Conservation (phyloP, 805 yeast genomes). For the Teunomyces stri region DNA sequence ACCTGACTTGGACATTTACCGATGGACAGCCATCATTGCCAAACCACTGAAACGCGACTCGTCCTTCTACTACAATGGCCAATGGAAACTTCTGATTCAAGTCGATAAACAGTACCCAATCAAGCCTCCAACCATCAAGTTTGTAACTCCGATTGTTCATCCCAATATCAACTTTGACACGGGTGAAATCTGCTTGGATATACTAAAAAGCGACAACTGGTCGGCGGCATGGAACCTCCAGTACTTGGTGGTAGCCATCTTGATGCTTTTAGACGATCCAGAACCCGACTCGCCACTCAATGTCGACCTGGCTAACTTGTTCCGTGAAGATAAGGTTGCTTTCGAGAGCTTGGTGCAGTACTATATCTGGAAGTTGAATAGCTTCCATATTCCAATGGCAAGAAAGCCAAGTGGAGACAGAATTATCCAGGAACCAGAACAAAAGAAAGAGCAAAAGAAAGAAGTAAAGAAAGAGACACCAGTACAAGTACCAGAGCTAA, state of each 20-base stretch:
- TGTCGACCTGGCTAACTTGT: slow-evolving; percentile 63
- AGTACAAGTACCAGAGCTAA: too few relatives aligned
- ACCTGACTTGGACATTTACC: slow-evolving; percentile 37
- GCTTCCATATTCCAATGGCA: slow-evolving; percentile 16
- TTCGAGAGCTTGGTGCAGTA: slow-evolving; percentile 41
- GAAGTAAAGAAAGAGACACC: too few relatives aligned
- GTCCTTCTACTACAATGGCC: slow-evolving; percentile 48
- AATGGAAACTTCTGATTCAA: slow-evolving; percentile 48
- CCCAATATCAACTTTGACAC: slow-evolving; percentile 42
- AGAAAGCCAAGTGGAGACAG: slow-evolving; percentile 3
- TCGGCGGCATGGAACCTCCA: slow-evolving; percentile 72
- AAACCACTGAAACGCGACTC: slow-evolving; percentile 49
- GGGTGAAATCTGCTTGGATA: slow-evolving; percentile 73
- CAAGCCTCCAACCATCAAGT: slow-evolving; percentile 55
- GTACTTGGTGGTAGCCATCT: slow-evolving; percentile 54
- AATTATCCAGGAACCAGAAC: neutral
- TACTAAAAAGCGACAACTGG: slow-evolving; percentile 58
- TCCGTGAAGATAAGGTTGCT: slow-evolving; percentile 41
- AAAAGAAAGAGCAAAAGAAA: neutral
- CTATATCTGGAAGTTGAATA: slow-evolving; percentile 38
- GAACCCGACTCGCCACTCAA: slow-evolving; percentile 73
- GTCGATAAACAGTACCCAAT: slow-evolving; percentile 54
- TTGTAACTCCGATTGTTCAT: slow-evolving; percentile 42
- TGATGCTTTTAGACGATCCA: slow-evolving; percentile 58
- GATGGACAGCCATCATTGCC: slow-evolving; percentile 50